Base-by-base conservation (phyloP, 805 yeast genomes). In the Candida easanensis region DNA sequence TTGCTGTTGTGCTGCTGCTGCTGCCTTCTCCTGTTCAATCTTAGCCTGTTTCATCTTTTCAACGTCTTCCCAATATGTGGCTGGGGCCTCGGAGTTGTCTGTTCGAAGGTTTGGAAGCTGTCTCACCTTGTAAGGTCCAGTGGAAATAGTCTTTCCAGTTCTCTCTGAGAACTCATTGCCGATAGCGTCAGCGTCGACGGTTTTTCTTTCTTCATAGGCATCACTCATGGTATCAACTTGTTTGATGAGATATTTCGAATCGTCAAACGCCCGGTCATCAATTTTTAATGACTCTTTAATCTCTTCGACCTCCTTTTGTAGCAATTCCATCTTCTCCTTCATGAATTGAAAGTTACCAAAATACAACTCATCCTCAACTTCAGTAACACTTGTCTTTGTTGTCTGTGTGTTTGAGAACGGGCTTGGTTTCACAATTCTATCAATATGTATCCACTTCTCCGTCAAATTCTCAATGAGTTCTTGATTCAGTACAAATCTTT, bases 391-490 rank as follows among this genome's bases (percentile, higher is more conserved):
- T 8, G 48, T 35, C 23, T 52, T 48, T n/a, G 52, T 44, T 13
- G 49, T 47, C 14, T 51, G 50, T 5, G 48, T 33, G 4, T 27
- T 35, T 1, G 63, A 47, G 37, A 51, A 59, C 4, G 61, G 53
- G 23, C 37, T 38, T 4, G 80, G 79, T 6, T 73, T 70, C 9
- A 65, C 54, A n/a, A 76, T 70, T 37, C 62, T 68, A n/a, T 69
- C 61, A 1, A 68, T 53, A 46, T 71, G 79, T n/a, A 74, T 53
- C 50, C 69, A 67, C 50, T 73, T 73, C 41, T 72, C 70, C 2
- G 72, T 64, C 21, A 74, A 65, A 44, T 69, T 71, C 44, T 76
- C 80, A 48, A 76, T 55, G 33, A 67, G 64, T 41, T 75, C 80
- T 36, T 74, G 80, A 52, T 76, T 76, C 33, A 65, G 58, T 7